A percentile compares a stretch with the other conserved stretches of the same genome.
phyloP scores from a whole-genome alignment of 805 yeast genomes.

The Candida berthetii region DNA sequence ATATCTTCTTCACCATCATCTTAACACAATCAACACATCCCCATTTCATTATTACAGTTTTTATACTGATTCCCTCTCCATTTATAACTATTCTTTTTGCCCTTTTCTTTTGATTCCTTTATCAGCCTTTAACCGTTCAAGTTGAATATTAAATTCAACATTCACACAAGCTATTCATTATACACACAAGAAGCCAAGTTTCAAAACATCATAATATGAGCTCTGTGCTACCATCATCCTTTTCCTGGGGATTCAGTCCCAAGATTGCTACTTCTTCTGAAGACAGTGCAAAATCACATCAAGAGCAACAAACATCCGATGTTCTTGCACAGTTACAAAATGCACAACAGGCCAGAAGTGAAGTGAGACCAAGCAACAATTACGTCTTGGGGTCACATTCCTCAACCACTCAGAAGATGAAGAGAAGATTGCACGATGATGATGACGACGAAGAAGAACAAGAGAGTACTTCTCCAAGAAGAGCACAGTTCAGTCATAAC shows the following conservation, averaged over 20 bases:
- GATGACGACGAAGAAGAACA: conserved; percentile 4
- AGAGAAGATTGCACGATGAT: conserved; percentile 11
- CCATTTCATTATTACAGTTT: too few relatives aligned
- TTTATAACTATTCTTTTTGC: too few relatives aligned
- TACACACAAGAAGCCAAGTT: background rate
- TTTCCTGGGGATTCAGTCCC: conserved; percentile 19
- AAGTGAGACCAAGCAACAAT: background rate
- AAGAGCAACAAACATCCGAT: too few relatives aligned
- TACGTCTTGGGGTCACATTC: background rate
- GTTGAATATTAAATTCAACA: too few relatives aligned
- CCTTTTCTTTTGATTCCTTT: too few relatives aligned
- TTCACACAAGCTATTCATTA: background rate
- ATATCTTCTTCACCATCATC: too few relatives aligned
- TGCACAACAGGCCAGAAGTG: background rate
- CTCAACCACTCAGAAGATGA: conserved; percentile 1
- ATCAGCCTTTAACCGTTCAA: too few relatives aligned
- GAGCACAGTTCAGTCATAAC: background rate
- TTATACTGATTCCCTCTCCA: too few relatives aligned
- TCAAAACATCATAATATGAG: background rate
- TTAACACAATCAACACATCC: too few relatives aligned
- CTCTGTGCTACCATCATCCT: conserved; percentile 7
- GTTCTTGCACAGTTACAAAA: too few relatives aligned
- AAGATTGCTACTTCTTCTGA: conserved; percentile 1
- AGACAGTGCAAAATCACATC: too few relatives aligned
- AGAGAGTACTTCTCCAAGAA: background rate